Evolutionary conservation across 2,329 filamentous ascomycete genomes (phyloP), one percentile per base, ranked within the genome.

Genomic region (Sporothrix pallida): DNA sequence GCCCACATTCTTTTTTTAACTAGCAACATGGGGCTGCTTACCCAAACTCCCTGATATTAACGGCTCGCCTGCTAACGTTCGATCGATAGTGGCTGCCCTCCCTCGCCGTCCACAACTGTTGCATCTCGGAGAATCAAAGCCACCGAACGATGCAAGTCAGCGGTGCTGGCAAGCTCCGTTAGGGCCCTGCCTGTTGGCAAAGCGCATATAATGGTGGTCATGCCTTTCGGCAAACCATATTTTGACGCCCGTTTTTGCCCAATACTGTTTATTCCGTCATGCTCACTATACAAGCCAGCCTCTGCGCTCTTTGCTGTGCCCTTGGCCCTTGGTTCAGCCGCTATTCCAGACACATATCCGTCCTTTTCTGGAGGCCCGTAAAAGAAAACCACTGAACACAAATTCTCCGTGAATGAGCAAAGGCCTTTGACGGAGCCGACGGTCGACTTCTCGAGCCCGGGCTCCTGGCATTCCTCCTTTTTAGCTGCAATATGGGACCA

Each of bases 1-100:
- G n/a, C 26, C 70, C 44, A 26, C 26, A 26, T 65, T 52, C 52
- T 60, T 69, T 73, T 60, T 62, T 73, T 52, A 70, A 73, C 68
- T 58, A 65, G 37, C n/a, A 60, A 50, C 50, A 67, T 58, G 50
- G 60, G 31, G 31, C 48, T 23, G 67, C 44, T 31, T 10, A 48
- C 20, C 50, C 56, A 63, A 20, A 44, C 44, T 5, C 62, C 42
- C 48, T 26, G 9, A 26, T 26, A 65, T 65, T 65, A 65, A 8
- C 42, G 46, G 26, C 37, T 26, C n/a, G n/a, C 9, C 60, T 65
- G 20, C 50, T 56, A 70, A 44, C 48, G n/a, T 15, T 63, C 15
- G 56, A 48, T 73, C 50, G 60, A 67, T 67, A 67, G 42, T 67
- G n/a, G 4, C 42, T 26, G 42, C 44, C 62, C 62, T n/a, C 62